A percentile compares a stretch with the other conserved stretches of the same genome.
phyloP scores from a whole-genome alignment of 768 basidiomycete species.

The Tricholomella constricta region DNA sequence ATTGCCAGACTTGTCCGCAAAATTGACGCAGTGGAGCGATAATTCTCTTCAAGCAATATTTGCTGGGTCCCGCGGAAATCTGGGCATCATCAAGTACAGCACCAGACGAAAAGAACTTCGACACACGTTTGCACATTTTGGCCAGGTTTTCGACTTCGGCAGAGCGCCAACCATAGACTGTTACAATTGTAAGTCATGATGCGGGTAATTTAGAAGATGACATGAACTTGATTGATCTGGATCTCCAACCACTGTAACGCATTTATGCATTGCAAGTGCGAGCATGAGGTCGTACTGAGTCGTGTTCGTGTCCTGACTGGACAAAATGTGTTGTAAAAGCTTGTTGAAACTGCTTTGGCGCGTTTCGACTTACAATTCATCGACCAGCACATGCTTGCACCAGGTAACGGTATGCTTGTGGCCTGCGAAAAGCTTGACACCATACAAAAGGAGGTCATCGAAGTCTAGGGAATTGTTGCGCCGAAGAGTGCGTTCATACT shows the following conservation, averaged over 20 bases:
- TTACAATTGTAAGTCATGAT: conserved; percentile 2
- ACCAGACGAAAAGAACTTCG: too few relatives aligned
- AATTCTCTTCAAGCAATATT: conserved; percentile 83
- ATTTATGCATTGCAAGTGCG: conserved; percentile 54
- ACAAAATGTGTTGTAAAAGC: not conserved
- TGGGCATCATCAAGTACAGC: conserved; percentile 26
- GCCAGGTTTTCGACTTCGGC: conserved; percentile 75
- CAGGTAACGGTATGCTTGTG: conserved; percentile 52
- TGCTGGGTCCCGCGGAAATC: conserved; percentile 68
- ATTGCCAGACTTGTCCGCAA: conserved; percentile 73
- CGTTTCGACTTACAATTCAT: conserved; percentile 64
- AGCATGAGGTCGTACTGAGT: conserved; percentile 83
- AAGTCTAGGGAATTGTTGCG: conserved; percentile 80
- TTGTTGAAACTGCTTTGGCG: too few relatives aligned
- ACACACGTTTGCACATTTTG: conserved; percentile 65
- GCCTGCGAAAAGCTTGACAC: conserved; percentile 60
- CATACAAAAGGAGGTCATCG: conserved; percentile 79
- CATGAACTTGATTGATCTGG: conserved; percentile 82
- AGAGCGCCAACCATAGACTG: conserved; percentile 86
- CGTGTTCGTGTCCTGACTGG: conserved; percentile 77
- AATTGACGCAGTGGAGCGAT: conserved; percentile 81
- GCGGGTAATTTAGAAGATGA: not conserved
- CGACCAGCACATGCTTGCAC: conserved; percentile 74
- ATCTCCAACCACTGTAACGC: conserved; percentile 84
- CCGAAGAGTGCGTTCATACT: conserved; percentile 65